Evolutionary conservation across 768 basidiomycete species (phyloP), one percentile per base, ranked within the genome.

Genomic region (Boletales sp.): DNA sequence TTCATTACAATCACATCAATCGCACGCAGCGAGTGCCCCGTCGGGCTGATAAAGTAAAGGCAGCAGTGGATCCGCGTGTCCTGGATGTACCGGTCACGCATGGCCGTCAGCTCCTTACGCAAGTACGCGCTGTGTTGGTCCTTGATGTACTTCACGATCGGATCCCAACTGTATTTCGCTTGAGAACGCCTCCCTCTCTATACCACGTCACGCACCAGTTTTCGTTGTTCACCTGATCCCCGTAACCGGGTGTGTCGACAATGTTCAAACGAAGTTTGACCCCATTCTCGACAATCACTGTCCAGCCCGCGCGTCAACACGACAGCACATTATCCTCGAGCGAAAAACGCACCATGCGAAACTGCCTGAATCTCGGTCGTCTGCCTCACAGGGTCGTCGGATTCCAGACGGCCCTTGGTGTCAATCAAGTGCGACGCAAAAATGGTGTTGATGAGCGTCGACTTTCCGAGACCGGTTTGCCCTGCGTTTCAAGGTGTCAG

Each of bases 1-100:
- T 97, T 96, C 86, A 99, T 93, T 57, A 99, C 96, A 63, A 94
- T 94, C 41, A 98, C 87, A 62, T 99, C 95, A 62, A 99, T 94
- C 30, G 96, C 86, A 53, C 94, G 91, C 49, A 99, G 82, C 5
- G 89, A 85, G 72, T 99, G 95, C 18, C 95, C 95, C n/a, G 94
- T 96, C 18, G 95, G 96, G 71, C 88, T 94, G 78, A 99, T 94
- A 74, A 98, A 99, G 82, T 92, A 98, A 47, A 99, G 70, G 69
- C 87, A 90, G 77, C 94, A 97, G 78, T 99, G 95, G 55, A 99
- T 96, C 54, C 95, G 88, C 14, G 96, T 98, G 74, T 99, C 95
- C 66, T 90, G 89, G 62, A 99, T 99, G 75, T 94, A 90, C 49
- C 93, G 89, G 79, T 98, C 95, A 55, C 96, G 89, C 88, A 93